Percentiles rank a stretch among this genome's conserved stretches.
Conservation (phyloP, 805 yeast species). For the Saturnispora serradocipensis region DNA sequence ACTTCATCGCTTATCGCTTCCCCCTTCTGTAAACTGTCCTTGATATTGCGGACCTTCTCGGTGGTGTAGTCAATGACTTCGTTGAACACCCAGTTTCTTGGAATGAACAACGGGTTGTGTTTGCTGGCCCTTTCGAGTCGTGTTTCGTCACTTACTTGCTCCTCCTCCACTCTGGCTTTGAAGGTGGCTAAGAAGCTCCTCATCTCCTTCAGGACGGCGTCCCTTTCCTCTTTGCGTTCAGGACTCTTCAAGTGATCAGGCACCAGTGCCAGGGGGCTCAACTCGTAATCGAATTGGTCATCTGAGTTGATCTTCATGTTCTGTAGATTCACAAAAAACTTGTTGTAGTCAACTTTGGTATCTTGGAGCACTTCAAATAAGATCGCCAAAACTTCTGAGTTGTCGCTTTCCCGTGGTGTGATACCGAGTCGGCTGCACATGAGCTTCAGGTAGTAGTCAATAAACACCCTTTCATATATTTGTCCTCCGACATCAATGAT, state of each 20-base stretch:
- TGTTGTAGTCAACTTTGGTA: slow-evolving; percentile 69
- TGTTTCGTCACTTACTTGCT: slow-evolving; percentile 28
- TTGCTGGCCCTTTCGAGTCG: slow-evolving; percentile 35
- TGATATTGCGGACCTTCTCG: slow-evolving; percentile 3
- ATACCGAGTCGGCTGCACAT: slow-evolving; percentile 69
- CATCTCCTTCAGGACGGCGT: slow-evolving; percentile 34
- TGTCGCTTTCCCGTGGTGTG: slow-evolving; percentile 31
- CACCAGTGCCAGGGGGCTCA: slow-evolving; percentile 19
- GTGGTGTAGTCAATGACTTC: slow-evolving; percentile 56
- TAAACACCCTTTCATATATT: slow-evolving; percentile 54
- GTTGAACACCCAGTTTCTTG: slow-evolving; percentile 79
- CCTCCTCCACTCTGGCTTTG: slow-evolving; percentile 29
- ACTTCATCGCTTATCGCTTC: slow-evolving; percentile 34
- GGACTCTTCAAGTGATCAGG: slow-evolving; percentile 23
- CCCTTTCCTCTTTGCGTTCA: slow-evolving; percentile 16
- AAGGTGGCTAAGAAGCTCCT: slow-evolving; percentile 46
- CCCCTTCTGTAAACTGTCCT: slow-evolving; percentile 31
- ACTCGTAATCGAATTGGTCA: slow-evolving; percentile 23
- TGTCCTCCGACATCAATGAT: slow-evolving; percentile 57
- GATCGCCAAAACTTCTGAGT: slow-evolving; percentile 43
- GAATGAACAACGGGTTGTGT: slow-evolving; percentile 71
- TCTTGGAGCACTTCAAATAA: slow-evolving; percentile 51
- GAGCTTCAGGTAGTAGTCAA: slow-evolving; percentile 44
- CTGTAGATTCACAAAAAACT: slow-evolving; percentile 63
- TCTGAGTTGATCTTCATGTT: slow-evolving; percentile 28